phyloP scores from a whole-genome alignment of 2,329 filamentous ascomycete genomes.

The Lojkania enalia region DNA sequence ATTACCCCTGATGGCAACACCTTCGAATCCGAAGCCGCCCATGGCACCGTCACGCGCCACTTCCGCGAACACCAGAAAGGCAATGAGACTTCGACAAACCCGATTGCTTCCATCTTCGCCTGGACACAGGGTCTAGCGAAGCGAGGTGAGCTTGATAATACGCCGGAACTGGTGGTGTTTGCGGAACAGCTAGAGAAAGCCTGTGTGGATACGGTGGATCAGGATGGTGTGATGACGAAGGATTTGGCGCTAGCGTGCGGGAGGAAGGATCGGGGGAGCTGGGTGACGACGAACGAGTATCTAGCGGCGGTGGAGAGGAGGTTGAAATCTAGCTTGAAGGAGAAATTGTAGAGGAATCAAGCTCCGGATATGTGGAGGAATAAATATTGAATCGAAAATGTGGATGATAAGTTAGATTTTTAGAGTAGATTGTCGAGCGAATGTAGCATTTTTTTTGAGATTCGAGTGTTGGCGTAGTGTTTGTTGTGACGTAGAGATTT shows the following conservation, averaged over 20 bases:
- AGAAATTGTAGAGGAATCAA: slow-evolving; percentile 67
- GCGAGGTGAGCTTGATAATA: slow-evolving; percentile 88
- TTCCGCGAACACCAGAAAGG: slow-evolving; percentile 99
- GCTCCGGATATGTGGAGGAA: neutral
- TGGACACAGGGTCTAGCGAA: slow-evolving; percentile 95
- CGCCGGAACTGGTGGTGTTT: slow-evolving; percentile 89
- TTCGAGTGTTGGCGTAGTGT: neutral
- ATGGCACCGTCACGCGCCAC: slow-evolving; percentile 97
- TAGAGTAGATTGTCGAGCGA: neutral
- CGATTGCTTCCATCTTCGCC: slow-evolving; percentile 97
- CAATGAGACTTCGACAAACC: slow-evolving; percentile 95
- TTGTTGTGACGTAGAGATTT: neutral
- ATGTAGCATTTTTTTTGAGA: neutral
- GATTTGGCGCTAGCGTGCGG: slow-evolving; percentile 94
- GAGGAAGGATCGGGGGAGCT: slow-evolving; percentile 79
- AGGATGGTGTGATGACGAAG: slow-evolving; percentile 98
- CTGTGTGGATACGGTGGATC: slow-evolving; percentile 90
- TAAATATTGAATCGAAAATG: neutral
- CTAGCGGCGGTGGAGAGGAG: slow-evolving; percentile 88
- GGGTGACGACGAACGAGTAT: slow-evolving; percentile 89
- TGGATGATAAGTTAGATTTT: slow-evolving; percentile 2
- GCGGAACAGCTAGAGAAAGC: slow-evolving; percentile 91
- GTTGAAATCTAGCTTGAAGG: slow-evolving; percentile 77
- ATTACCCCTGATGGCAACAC: slow-evolving; percentile 96
- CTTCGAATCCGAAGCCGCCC: slow-evolving; percentile 95